A percentile compares a stretch with the other conserved stretches of the same genome.
Conservation (phyloP, 352 stramenopile species). For the Phytophthora constricta region DNA sequence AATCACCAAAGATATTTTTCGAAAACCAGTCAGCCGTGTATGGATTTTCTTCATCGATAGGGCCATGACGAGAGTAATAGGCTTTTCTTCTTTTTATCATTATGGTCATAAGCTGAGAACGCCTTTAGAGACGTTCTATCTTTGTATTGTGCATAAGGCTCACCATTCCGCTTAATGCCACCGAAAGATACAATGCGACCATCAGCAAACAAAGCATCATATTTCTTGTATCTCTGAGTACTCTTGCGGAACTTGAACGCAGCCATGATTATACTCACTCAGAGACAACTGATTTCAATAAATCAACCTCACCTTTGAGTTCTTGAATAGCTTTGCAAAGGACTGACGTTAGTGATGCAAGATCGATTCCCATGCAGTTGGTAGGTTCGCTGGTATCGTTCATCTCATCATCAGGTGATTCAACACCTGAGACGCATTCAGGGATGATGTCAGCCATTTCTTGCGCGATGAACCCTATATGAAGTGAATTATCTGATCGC, state of each 20-base stretch:
- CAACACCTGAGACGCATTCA: not conserved
- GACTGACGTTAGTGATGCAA: not conserved
- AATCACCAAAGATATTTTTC: too few species aligned
- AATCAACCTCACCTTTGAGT: not conserved
- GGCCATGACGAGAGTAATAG: too few species aligned
- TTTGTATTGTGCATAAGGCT: too few species aligned
- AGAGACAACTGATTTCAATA: not conserved
- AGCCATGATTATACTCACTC: not conserved
- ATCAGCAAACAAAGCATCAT: not conserved
- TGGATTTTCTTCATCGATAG: too few species aligned
- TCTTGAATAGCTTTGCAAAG: slow-evolving; percentile 7
- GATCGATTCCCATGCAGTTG: not conserved
- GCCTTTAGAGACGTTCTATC: too few species aligned
- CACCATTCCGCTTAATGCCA: too few species aligned
- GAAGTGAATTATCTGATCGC: not conserved
- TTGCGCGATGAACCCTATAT: slow-evolving; percentile 1
- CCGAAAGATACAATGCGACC: too few species aligned
- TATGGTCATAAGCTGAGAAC: too few species aligned
- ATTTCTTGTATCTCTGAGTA: too few species aligned
- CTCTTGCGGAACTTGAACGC: not conserved
- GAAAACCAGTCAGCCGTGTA: too few species aligned
- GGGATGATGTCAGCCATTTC: not conserved
- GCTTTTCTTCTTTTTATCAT: too few species aligned
- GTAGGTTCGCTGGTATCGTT: not conserved
- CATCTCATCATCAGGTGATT: not conserved